These are phyloP conservation scores for Kluyveromyces sp. DNA, from an alignment of 1,139 yeast genomes.

Conservation along the genomic window DNA sequence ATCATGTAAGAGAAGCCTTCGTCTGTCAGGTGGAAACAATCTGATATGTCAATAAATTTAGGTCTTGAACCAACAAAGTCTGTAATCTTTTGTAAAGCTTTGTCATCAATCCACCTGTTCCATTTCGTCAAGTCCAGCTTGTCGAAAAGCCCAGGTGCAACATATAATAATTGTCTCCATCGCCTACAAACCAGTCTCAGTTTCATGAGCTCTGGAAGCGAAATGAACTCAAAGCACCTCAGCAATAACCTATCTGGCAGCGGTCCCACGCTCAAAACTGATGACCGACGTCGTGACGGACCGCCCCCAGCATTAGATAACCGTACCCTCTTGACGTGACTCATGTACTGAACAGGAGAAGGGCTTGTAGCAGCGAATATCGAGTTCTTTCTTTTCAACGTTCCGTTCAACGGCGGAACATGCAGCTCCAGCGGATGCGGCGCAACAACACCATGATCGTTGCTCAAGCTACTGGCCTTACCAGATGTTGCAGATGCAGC, in stretches of 20 bases:
- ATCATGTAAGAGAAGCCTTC: slow-evolving; percentile 66
- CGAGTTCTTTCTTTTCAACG: slow-evolving; percentile 32
- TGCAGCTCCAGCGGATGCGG: slow-evolving; percentile 16
- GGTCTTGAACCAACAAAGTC: slow-evolving; percentile 70
- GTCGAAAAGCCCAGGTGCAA: slow-evolving; percentile 46
- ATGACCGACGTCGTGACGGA: slow-evolving; percentile 47
- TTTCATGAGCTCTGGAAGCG: slow-evolving; percentile 52
- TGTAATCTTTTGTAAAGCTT: slow-evolving; percentile 49
- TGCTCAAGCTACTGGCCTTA: background rate
- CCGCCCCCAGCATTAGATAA: slow-evolving; percentile 35
- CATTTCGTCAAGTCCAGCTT: slow-evolving; percentile 51
- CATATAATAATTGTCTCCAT: slow-evolving; percentile 61
- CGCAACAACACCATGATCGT: background rate
- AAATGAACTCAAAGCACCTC: slow-evolving; percentile 45
- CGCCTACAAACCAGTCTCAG: slow-evolving; percentile 49
- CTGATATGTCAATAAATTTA: slow-evolving; percentile 51
- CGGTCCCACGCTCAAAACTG: slow-evolving; percentile 49
- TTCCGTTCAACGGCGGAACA: slow-evolving; percentile 38
- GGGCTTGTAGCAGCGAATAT: slow-evolving; percentile 18
- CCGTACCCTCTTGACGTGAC: slow-evolving; percentile 47
- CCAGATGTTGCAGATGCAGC: background rate
- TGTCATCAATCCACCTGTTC: slow-evolving; percentile 55
- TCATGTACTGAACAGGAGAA: slow-evolving; percentile 38
- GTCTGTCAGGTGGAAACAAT: slow-evolving; percentile 72
- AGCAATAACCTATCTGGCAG: slow-evolving; percentile 53